A percentile compares a stretch with the other conserved stretches of the same genome.
Evolutionary conservation across 768 basidiomycete species (phyloP).

Genomic region (Lactarius akahatsu): DNA sequence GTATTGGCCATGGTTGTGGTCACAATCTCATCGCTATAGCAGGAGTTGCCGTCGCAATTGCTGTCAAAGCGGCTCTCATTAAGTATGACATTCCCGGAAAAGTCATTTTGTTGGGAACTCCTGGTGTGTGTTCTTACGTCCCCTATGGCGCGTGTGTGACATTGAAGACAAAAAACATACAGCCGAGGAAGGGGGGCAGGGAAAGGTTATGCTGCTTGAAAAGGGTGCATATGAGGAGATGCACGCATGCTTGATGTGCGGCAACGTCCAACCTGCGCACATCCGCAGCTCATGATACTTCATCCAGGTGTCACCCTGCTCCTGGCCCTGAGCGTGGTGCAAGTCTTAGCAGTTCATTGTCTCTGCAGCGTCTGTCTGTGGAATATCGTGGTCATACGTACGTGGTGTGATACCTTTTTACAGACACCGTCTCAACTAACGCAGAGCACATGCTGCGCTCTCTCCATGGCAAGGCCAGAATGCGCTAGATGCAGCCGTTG

Average conservation of each 20-base stretch:
- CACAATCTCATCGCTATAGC: slow-evolving; percentile 80
- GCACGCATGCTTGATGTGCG: slow-evolving; percentile 74
- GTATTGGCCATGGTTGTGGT: slow-evolving; percentile 67
- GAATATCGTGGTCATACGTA: slow-evolving; percentile 78
- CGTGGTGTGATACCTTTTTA: slow-evolving; percentile 22
- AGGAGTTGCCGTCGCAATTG: slow-evolving; percentile 71
- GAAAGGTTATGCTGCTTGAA: slow-evolving; percentile 69
- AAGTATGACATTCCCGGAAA: slow-evolving; percentile 63
- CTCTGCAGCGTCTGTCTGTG: slow-evolving; percentile 56
- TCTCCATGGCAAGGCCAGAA: slow-evolving; percentile 87
- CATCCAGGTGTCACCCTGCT: slow-evolving; percentile 73
- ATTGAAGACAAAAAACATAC: slow-evolving; percentile 32
- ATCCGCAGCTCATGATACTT: background rate
- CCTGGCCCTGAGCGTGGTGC: slow-evolving; percentile 71
- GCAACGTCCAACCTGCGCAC: background rate
- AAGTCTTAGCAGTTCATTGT: slow-evolving; percentile 63
- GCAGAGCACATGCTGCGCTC: slow-evolving; percentile 72
- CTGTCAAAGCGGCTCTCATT: slow-evolving; percentile 62
- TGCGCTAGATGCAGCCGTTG: slow-evolving; percentile 82
- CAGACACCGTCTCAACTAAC: background rate
- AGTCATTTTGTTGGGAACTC: slow-evolving; percentile 73
- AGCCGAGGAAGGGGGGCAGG: slow-evolving; percentile 80
- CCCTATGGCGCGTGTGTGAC: background rate
- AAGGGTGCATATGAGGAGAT: slow-evolving; percentile 73
- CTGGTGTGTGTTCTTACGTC: slow-evolving; percentile 45